A percentile compares a stretch with the other conserved stretches of the same genome.
Conservation (phyloP, 139 green algal genomes). For the Chlamydomonas asymmetrica region DNA sequence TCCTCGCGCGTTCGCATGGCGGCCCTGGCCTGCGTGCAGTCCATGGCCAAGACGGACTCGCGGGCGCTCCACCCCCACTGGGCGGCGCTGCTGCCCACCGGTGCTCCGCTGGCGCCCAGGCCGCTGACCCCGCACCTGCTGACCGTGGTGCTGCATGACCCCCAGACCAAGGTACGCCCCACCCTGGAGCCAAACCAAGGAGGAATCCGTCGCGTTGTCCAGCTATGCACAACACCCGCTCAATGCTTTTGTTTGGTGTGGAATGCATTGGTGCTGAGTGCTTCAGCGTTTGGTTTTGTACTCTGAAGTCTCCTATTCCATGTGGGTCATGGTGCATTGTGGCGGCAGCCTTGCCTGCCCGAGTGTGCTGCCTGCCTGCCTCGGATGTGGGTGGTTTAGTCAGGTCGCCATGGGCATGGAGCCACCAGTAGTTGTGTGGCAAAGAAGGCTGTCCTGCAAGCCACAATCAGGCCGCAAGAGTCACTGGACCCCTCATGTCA, state of each 20-base stretch:
- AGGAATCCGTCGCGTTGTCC: too few species aligned
- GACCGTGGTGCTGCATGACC: conserved; percentile 66
- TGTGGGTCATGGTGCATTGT: too few species aligned
- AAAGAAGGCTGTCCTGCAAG: background rate
- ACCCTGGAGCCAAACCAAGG: too few species aligned
- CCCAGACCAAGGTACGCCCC: conserved; percentile 46
- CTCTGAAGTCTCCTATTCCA: too few species aligned
- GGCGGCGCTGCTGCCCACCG: conserved; percentile 56
- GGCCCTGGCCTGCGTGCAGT: conserved; percentile 54
- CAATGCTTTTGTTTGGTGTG: too few species aligned
- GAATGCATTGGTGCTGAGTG: too few species aligned
- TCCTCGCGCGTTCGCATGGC: conserved; percentile 43
- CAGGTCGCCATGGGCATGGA: too few species aligned
- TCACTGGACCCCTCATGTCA: background rate
- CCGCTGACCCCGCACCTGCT: conserved; percentile 47
- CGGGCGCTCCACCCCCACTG: conserved; percentile 62
- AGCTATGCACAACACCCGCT: too few species aligned
- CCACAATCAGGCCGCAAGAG: background rate
- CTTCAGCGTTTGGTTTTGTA: too few species aligned
- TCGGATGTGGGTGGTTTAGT: background rate
- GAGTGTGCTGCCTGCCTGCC: background rate
- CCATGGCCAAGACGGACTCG: conserved; percentile 57
- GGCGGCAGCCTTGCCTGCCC: too few species aligned
- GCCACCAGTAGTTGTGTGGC: background rate
- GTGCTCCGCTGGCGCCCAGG: conserved; percentile 41